phyloP scores from a whole-genome alignment of 225 moss, liverwort and hornwort species.

The Pseudisothecium myosuroides region DNA sequence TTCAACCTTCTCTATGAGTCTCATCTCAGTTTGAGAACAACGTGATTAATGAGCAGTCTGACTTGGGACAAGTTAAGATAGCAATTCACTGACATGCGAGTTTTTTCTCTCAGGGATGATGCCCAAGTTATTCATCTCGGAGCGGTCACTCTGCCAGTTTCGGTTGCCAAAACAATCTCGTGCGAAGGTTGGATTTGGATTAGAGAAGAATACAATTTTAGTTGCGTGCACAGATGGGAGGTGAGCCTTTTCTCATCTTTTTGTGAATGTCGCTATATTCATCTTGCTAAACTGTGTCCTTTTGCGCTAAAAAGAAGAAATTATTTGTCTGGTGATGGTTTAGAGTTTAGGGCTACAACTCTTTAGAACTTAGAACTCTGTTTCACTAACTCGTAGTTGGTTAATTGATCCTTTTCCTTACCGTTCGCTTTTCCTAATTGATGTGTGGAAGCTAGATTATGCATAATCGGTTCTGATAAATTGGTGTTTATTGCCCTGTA shows the following conservation, averaged over 20 bases:
- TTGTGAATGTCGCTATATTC: background rate
- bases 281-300: background rate
- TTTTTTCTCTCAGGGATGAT: slow-evolving; percentile 33
- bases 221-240: slow-evolving; percentile 53
- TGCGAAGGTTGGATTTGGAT: slow-evolving; percentile 31
- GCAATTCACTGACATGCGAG: background rate
- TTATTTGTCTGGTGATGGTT: background rate
- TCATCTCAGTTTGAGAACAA: background rate
- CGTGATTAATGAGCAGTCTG: background rate
- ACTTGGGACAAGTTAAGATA: background rate
- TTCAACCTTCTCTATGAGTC: background rate
- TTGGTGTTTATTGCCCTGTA: background rate
- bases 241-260: background rate
- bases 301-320: background rate
- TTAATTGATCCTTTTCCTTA: background rate
- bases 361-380: background rate
- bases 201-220: slow-evolving; percentile 26
- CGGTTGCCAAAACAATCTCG: slow-evolving; percentile 45
- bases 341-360: background rate
- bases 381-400: background rate
- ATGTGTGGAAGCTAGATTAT: background rate
- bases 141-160: slow-evolving; percentile 55
- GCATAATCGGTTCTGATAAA: background rate
- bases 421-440: background rate
- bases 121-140: slow-evolving; percentile 58